Conservation (phyloP, 495 filamentous ascomycete genomes). For the Lasiosphaeris hirsuta region DNA sequence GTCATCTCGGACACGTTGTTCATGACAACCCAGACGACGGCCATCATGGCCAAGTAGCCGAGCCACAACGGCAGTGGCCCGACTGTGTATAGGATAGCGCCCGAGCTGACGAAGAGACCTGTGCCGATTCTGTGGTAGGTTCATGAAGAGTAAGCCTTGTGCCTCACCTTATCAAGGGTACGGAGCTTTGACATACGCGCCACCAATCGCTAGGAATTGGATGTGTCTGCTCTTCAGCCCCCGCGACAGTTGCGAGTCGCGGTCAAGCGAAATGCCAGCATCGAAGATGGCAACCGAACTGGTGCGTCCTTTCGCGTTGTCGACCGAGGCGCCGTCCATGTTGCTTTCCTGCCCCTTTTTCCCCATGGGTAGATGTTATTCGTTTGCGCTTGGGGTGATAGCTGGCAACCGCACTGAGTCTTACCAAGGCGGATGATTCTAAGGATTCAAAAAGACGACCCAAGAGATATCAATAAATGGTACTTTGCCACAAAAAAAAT, state of each 20-base stretch:
- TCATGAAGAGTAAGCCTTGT: not conserved
- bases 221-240: constrained; percentile 65
- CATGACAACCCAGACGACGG: constrained; percentile 45
- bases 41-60: constrained; percentile 49
- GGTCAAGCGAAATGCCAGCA: constrained; percentile 23
- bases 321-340: no score
- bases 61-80: constrained; percentile 51
- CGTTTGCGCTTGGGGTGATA: no score
- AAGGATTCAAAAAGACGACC: no score
- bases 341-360: no score
- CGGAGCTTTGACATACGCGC: constrained; percentile 35
- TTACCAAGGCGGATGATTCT: no score
- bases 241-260: constrained; percentile 44
- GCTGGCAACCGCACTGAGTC: no score
- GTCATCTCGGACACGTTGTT: constrained; percentile 49
- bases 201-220: constrained; percentile 71
- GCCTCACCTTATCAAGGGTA: not conserved
- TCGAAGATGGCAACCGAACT: constrained; percentile 11
- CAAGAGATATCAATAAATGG: no score
- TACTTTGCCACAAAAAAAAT: no score
- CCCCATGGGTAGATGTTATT: no score
- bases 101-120: constrained; percentile 54
- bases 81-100: constrained; percentile 43
- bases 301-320: no score
- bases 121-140: constrained; percentile 57